phyloP scores from a whole-genome alignment of 768 basidiomycete species.

The Pisolithus tinctorius region DNA sequence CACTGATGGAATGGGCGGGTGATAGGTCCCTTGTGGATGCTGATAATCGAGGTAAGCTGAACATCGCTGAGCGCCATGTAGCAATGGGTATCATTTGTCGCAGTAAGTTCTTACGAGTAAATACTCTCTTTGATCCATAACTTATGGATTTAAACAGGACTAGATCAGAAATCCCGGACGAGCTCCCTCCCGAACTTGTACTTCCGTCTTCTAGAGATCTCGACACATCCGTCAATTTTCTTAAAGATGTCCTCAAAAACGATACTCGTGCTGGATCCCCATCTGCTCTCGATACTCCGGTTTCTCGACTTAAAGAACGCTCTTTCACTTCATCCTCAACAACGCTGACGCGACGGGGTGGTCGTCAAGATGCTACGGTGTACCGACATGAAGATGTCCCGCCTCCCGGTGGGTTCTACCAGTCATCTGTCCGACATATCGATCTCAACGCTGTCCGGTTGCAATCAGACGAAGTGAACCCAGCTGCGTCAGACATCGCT shows the following conservation, averaged over 20 bases:
- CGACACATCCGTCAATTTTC: slow-evolving; percentile 80
- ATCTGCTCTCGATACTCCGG: slow-evolving; percentile 40
- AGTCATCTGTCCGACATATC: slow-evolving; percentile 74
- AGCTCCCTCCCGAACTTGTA: slow-evolving; percentile 81
- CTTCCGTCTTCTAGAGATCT: slow-evolving; percentile 91
- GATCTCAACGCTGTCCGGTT: slow-evolving; percentile 78
- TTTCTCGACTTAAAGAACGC: slow-evolving; percentile 61
- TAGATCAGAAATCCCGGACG: slow-evolving; percentile 88
- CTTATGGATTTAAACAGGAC: slow-evolving; percentile 38
- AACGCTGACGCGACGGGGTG: slow-evolving; percentile 40
- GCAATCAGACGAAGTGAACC: slow-evolving; percentile 57
- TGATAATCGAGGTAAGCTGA: no score
- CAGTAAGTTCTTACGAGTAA: slow-evolving; percentile 45
- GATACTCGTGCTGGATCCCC: slow-evolving; percentile 74
- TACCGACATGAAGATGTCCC: slow-evolving; percentile 76
- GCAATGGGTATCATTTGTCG: no score
- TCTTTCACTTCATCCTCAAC: slow-evolving; percentile 58
- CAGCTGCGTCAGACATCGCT: slow-evolving; percentile 59
- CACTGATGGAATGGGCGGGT: no score
- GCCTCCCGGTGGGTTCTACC: slow-evolving; percentile 63
- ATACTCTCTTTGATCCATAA: not conserved
- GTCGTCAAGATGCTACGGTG: slow-evolving; percentile 81
- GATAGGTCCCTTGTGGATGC: no score
- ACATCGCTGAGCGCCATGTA: no score
- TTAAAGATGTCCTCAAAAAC: slow-evolving; percentile 82